Percentiles rank a stretch among this genome's conserved stretches.
phyloP scores from a whole-genome alignment of 768 basidiomycete species.

The Russula virescens region DNA sequence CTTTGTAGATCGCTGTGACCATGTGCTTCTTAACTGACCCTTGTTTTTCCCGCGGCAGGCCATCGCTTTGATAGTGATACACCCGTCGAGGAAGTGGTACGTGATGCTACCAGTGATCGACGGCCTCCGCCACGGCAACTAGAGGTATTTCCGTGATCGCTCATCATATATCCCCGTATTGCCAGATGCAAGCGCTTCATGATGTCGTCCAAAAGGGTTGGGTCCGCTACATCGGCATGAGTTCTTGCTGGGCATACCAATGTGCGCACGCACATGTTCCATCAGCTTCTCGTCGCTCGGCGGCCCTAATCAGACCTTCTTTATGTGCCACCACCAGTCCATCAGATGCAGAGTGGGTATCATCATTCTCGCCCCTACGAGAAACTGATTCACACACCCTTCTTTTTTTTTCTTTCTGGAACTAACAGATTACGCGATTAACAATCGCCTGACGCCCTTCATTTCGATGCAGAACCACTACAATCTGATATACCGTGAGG shows the following conservation, averaged over 20 bases:
- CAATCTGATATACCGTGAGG: constrained; percentile 40
- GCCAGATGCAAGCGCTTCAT: constrained; percentile 38
- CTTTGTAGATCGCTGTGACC: not conserved
- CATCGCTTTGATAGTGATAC: constrained; percentile 40
- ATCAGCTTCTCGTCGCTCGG: not conserved
- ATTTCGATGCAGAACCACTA: constrained; percentile 46
- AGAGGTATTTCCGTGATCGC: not conserved
- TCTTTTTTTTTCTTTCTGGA: not conserved
- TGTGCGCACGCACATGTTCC: constrained; percentile 17
- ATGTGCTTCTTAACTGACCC: not conserved
- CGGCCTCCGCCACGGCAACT: not conserved
- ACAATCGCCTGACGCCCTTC: constrained; percentile 36
- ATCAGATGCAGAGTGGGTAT: constrained; percentile 28
- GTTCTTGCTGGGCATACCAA: constrained; percentile 31
- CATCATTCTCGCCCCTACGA: too few relatives aligned
- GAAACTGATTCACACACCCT: not conserved
- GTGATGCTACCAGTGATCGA: not conserved
- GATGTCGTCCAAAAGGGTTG: constrained; percentile 40
- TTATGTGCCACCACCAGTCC: constrained; percentile 21
- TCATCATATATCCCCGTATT: not conserved
- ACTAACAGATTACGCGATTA: constrained; percentile 29
- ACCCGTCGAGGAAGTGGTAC: constrained; percentile 37
- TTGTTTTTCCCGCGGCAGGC: constrained; percentile 20
- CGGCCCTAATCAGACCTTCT: not conserved
- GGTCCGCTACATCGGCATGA: constrained; percentile 36